Base-by-base conservation (phyloP, 306 rosid genomes). In the Gleditsia sinensis region DNA sequence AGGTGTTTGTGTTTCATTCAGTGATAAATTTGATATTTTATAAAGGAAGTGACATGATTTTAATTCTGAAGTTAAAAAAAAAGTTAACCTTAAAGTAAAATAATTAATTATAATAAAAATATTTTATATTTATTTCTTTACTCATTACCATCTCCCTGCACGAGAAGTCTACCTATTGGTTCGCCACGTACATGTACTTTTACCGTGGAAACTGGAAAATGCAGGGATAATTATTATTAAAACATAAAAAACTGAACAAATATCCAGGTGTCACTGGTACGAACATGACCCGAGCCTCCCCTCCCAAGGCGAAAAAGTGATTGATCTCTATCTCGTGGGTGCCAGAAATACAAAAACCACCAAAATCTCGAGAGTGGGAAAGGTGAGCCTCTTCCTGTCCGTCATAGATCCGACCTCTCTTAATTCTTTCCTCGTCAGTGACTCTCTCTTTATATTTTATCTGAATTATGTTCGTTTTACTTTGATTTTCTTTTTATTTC, bases 331-430 rank as follows among this genome's bases (percentile, higher is more conserved):
- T 48, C 62, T 42, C 34, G 23, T 36, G n/a, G 20, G 24, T 9
- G 34, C 23, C 28, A 0, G 63, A 51, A 60, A 13, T n/a, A 76
- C 34, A 51, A 25, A 81, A 63, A 4, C 49, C 60, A 23, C 69
- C 83, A 60, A 21, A 65, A 34, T 79, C 63, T 62, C 76, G 48
- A 2, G 7, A 3, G 50, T 28, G 46, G 28, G 49, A 71, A 11
- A 19, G 64, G 56, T 66, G 36, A 73, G 30, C 53, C 45, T 73
- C 57, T 53, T 23, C 25, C n/a, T 67, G 9, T 28, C 57, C 9
- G 27, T 28, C 40, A 9, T 17, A 21, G 40, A 36, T 63, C 42
- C 34, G 40, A 7, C 4, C 27, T 75, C 60, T 63, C 20, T 57
- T 16, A 19, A 9, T 33, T 17, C 16, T 9, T 9, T 27, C 21